Evolutionary conservation across 345 rosid species (phyloP), one percentile per base, ranked within the genome.

Genomic region (Salix suchowensis): DNA sequence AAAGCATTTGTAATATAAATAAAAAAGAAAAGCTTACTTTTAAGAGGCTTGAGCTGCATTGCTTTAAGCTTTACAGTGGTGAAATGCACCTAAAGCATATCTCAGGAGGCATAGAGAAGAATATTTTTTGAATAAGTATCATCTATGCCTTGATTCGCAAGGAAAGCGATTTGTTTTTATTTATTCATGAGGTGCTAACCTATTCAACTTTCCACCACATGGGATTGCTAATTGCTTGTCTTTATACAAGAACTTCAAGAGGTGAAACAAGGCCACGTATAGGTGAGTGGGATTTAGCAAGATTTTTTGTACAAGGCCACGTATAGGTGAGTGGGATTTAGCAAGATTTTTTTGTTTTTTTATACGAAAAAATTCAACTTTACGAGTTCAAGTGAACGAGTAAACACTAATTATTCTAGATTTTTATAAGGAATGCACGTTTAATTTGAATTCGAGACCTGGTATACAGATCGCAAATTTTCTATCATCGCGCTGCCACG

Each of bases 401-500:
- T 34, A 34, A 34, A 4, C 1, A 4, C 0, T 34, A 4, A 1
- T 0, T 34, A 0, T 34, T 34, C 1, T 1, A 34, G 7, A 5
- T 0, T 36, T 0, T 36, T 5, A 36, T 5, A 36, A 36, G 0
- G 1, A 34, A 0, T 34, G 0, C 1, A 34, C 0, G 36, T 34
- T 6, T 34, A 1, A 34, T 1, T 34, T 1, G 36, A 34, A 6
- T 5, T 34, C 36, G 0, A 34, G 0, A 34, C 4, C 0, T 34
- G 1, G 1, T 34, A 34, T 34, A 0, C 36, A 34, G 1, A 36
- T 36, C 37, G 0, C 7, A 36, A 36, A 5, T 5, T 1, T 0
- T 5, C 6, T 34, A 5, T 34, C 6, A 34, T 0, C 37, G 1
- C 1, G 6, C 0, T 34, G 6, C 1, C 36, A 5, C 6, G 0